These are phyloP conservation scores for Xylaria digitata DNA, from an alignment of 2,329 filamentous ascomycete species.

Conservation along the genomic window DNA sequence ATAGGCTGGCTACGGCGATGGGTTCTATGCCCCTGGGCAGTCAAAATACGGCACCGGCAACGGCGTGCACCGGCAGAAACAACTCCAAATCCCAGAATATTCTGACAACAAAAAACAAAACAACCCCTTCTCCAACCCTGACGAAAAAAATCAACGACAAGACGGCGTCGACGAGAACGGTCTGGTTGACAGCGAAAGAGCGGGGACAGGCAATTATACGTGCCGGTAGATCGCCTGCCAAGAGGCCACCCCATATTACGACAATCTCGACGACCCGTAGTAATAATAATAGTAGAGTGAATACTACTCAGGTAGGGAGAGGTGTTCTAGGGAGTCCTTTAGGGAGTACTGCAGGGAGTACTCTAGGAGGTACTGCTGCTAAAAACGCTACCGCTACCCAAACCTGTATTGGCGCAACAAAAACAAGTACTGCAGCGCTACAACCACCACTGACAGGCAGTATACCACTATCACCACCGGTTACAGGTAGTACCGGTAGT, in stretches of 20 bases:
- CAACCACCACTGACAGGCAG: neutral
- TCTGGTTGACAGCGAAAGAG: constrained; percentile 22
- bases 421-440: too few species aligned
- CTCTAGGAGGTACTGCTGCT: too few species aligned
- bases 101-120: constrained; percentile 25
- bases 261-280: constrained; percentile 37
- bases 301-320: too few species aligned
- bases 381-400: neutral
- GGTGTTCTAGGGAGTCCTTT: too few species aligned
- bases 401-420: neutral
- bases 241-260: constrained; percentile 29
- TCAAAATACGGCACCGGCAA: constrained; percentile 22
- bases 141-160: neutral
- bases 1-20: constrained; percentile 21
- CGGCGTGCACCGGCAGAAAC: constrained; percentile 1
- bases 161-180: constrained; percentile 8
- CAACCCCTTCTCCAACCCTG: constrained; percentile 14
- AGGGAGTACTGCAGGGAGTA: too few species aligned
- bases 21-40: constrained; percentile 27
- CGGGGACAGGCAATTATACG: constrained; percentile 29
- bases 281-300: constrained; percentile 4
- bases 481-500: neutral
- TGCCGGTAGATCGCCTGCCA: constrained; percentile 23
- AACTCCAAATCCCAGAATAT: constrained; percentile 29
- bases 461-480: constrained; percentile 1